A percentile compares a stretch with the other conserved stretches of the same genome.
Evolutionary conservation across 208 protist species (phyloP).

Genomic region (Trypanosomatidae sp.): DNA sequence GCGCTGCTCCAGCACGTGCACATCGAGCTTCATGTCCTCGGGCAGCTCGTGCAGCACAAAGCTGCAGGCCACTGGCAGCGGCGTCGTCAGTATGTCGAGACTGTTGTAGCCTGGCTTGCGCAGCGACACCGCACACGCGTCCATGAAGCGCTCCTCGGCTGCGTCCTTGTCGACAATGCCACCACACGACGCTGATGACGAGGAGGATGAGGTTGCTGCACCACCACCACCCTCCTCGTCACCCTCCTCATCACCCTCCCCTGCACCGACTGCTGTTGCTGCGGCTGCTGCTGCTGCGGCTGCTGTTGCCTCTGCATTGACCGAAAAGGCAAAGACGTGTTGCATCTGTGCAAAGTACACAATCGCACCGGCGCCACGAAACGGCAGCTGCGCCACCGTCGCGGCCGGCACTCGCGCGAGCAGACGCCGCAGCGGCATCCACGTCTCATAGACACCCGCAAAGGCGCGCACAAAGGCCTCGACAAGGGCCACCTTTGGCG

Average conservation of each 20-base stretch:
- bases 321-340: constrained; percentile 74
- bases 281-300: too few species aligned
- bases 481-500: constrained; percentile 20
- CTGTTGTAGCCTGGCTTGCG: constrained; percentile 39
- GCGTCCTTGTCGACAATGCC: constrained; percentile 1
- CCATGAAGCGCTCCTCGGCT: constrained; percentile 6
- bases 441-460: constrained; percentile 31
- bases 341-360: constrained; percentile 89
- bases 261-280: too few species aligned
- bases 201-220: too few species aligned
- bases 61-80: constrained; percentile 52
- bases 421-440: constrained; percentile 69
- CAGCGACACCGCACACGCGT: constrained; percentile 67
- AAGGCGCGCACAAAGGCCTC: constrained; percentile 42
- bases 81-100: constrained; percentile 48
- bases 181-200: background rate
- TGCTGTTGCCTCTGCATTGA: constrained; percentile 16
- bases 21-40: constrained; percentile 30
- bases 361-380: constrained; percentile 39
- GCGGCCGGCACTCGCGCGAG: constrained; percentile 33
- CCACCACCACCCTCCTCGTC: background rate
- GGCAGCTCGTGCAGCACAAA: constrained; percentile 34
- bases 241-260: background rate
- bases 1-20: constrained; percentile 12
- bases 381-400: constrained; percentile 37